Base-by-base conservation (phyloP, 192 early-diverging fungal species). In the Pilaira anomala region DNA sequence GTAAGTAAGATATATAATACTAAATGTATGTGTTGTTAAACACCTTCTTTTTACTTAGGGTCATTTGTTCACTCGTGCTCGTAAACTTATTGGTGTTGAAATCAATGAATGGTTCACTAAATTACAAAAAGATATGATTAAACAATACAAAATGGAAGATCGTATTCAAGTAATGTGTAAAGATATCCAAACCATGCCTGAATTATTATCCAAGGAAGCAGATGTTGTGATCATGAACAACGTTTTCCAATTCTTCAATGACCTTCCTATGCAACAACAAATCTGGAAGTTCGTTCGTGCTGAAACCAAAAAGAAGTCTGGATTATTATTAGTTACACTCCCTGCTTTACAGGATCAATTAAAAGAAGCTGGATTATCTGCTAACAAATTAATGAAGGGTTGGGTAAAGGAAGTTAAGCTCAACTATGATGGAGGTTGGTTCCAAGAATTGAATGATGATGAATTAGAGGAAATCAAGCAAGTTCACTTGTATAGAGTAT, bases 161-260 rank as follows among this genome's bases (percentile, higher is more conserved):
- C 63, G 83, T 26, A 65, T 82, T 11, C 67, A 83, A 67, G 81
- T 80, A 71, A 56, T 12, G 22, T 3, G 14, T 28, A n/a, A 46
- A 16, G 2, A 29, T 53, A 56, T 85, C 9, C 61, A 76, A 56
- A 69, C 63, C 6, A 61, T 74, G 0, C 74, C 72, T 18, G 48
- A 68, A 25, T 41, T 83, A 16, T 19, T 85, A 7, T 61, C 51
- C n/a, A 65, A 77, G 13, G 42, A 67, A 11, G 75, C 84, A 12
- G 83, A 83, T 49, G 68, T 85, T 13, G 63, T 85, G 9, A 70
- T 85, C 28, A 80, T 85, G 80, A 80, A 85, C 69, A 85, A 85
- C 40, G 83, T 83, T 1, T 85, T 85, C 65, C 80, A 85, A 48
- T 85, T 80, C 69, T 85, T 85, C 48, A 74, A 65, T 30, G 71